Conservation (phyloP, 2,329 filamentous ascomycete genomes). For the Uncinocarpus reesii region DNA sequence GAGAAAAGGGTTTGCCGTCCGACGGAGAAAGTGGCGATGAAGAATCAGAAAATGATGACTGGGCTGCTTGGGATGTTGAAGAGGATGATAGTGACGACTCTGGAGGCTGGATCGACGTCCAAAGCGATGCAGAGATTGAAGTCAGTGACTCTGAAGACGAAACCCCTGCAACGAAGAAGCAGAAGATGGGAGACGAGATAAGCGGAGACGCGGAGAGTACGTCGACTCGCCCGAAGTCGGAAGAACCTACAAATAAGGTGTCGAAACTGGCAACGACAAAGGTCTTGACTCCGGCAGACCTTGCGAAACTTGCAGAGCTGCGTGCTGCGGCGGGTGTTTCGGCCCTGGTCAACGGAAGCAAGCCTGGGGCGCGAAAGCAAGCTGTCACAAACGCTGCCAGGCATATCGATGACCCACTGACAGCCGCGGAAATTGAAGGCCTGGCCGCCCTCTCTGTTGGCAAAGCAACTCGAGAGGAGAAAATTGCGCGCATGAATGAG, state of each 20-base stretch:
- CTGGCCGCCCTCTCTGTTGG: slow-evolving; percentile 59
- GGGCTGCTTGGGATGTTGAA: slow-evolving; percentile 53
- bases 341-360: slow-evolving; percentile 44
- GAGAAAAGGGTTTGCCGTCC: slow-evolving; percentile 55
- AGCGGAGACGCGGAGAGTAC: slow-evolving; percentile 29
- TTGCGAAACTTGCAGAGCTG: slow-evolving; percentile 88
- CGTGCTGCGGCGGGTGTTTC: slow-evolving; percentile 62
- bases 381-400: slow-evolving; percentile 41
- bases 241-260: slow-evolving; percentile 26
- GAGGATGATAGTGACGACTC: slow-evolving; percentile 56
- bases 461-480: slow-evolving; percentile 83
- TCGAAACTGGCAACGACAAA: slow-evolving; percentile 80
- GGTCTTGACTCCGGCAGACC: slow-evolving; percentile 88
- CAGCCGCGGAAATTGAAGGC: slow-evolving; percentile 83
- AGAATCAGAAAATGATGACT: slow-evolving; percentile 49
- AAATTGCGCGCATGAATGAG: slow-evolving; percentile 69
- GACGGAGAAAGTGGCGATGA: slow-evolving; percentile 53
- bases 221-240: slow-evolving; percentile 17
- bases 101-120: slow-evolving; percentile 86
- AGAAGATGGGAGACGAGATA: slow-evolving; percentile 19
- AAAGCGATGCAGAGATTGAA: slow-evolving; percentile 66
- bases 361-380: slow-evolving; percentile 38
- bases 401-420: slow-evolving; percentile 78
- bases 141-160: slow-evolving; percentile 67
- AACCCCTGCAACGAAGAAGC: slow-evolving; percentile 52